phyloP scores from a whole-genome alignment of 257 asterid genomes.

The Solanum arcanum region DNA sequence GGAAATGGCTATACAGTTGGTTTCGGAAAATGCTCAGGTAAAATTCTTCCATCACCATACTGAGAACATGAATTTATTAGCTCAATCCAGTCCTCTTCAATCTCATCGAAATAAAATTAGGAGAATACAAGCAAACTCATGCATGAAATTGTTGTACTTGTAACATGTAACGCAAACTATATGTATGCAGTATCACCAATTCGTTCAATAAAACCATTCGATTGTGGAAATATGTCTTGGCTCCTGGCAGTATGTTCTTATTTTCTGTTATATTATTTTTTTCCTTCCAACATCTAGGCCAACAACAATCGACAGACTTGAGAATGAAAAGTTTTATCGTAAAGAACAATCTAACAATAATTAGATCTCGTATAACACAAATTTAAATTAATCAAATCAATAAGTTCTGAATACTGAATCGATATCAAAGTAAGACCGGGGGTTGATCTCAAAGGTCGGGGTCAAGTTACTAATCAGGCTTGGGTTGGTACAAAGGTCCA shows the following conservation, averaged over 20 bases:
- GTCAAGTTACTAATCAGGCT: neutral
- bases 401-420: accelerated
- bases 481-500: neutral
- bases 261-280: neutral
- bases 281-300: neutral
- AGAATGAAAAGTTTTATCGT: too few species aligned
- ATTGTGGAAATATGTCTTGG: neutral
- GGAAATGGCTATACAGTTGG: conserved; percentile 20
- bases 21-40: conserved; percentile 27
- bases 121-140: neutral
- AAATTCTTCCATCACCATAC: conserved; percentile 18
- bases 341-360: too few species aligned
- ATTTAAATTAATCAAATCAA: neutral
- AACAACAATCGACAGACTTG: neutral
- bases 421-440: neutral
- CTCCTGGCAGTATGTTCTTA: neutral
- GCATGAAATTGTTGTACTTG: neutral
- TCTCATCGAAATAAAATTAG: neutral
- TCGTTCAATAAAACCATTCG: neutral
- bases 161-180: neutral
- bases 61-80: neutral
- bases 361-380: neutral
- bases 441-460: neutral
- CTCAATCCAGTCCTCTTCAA: neutral
- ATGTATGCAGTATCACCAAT: neutral